Evolutionary conservation across 768 basidiomycete species (phyloP).

Genomic region (Lactarius psammicola): DNA sequence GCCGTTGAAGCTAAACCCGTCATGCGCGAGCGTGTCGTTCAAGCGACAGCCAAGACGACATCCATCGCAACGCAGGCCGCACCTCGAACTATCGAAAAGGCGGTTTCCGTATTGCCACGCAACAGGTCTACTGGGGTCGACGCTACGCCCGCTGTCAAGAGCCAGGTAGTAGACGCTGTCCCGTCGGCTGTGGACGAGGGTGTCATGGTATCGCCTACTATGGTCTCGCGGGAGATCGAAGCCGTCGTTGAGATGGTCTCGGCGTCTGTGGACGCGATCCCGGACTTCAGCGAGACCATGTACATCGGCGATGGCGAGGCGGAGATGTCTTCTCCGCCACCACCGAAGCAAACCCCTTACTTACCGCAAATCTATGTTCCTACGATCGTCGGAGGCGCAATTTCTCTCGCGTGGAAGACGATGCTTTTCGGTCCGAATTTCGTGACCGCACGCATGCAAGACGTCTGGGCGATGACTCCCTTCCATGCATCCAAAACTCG

Average conservation of each 20-base stretch:
- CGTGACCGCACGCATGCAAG: slow-evolving; percentile 36
- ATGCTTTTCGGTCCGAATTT: slow-evolving; percentile 37
- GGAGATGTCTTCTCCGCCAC: slow-evolving; percentile 17
- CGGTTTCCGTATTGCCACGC: slow-evolving; percentile 43
- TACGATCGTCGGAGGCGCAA: slow-evolving; percentile 31
- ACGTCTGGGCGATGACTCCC: slow-evolving; percentile 34
- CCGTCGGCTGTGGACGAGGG: slow-evolving; percentile 37
- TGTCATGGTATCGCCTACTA: slow-evolving; percentile 32
- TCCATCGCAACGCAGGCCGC: slow-evolving; percentile 41
- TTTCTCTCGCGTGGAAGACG: slow-evolving; percentile 36
- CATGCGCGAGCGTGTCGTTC: slow-evolving; percentile 42
- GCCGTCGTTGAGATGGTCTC: slow-evolving; percentile 19
- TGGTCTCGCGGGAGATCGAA: slow-evolving; percentile 31
- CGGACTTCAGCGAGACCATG: slow-evolving; percentile 25
- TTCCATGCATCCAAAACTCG: slow-evolving; percentile 24
- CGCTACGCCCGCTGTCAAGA: slow-evolving; percentile 49
- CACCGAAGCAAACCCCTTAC: slow-evolving; percentile 28
- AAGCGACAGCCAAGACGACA: slow-evolving; percentile 40
- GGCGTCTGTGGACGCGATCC: slow-evolving; percentile 26
- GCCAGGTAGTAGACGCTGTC: slow-evolving; percentile 48
- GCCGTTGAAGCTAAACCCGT: slow-evolving; percentile 53
- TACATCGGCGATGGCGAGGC: slow-evolving; percentile 22
- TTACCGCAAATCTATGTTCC: slow-evolving; percentile 32
- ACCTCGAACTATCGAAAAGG: slow-evolving; percentile 39
- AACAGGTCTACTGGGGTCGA: slow-evolving; percentile 47